These are phyloP conservation scores for Prunus armeniaca DNA, from an alignment of 306 rosid species.

Conservation along the genomic window DNA sequence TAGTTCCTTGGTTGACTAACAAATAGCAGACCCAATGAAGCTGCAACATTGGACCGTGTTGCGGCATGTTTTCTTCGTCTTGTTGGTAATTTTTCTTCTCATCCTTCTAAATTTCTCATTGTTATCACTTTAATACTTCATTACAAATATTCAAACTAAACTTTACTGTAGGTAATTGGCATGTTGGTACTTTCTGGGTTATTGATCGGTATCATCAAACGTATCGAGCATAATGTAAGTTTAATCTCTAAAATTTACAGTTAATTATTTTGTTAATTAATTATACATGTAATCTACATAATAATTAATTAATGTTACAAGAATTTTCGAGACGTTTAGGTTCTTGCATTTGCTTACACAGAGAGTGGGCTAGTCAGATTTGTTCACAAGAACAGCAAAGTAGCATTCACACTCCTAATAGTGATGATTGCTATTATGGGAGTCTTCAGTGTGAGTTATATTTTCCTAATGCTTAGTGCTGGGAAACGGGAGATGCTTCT, in stretches of 20 bases:
- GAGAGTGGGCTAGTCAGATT: slow-evolving; percentile 19
- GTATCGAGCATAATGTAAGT: slow-evolving; percentile 12
- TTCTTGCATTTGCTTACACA: slow-evolving; percentile 32
- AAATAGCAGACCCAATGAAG: background rate
- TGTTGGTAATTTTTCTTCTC: background rate
- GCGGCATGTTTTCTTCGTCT: background rate
- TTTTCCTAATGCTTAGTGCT: slow-evolving; percentile 15
- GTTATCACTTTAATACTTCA: background rate
- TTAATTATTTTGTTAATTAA: too few species aligned
- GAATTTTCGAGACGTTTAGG: slow-evolving; percentile 33
- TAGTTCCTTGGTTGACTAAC: too few species aligned
- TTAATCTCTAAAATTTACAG: background rate
- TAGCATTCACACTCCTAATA: slow-evolving; percentile 34
- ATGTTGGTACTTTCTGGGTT: slow-evolving; percentile 14
- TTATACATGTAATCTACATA: too few species aligned
- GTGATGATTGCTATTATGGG: slow-evolving; percentile 23
- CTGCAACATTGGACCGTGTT: background rate
- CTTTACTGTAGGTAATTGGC: slow-evolving; percentile 21
- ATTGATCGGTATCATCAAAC: slow-evolving; percentile 15
- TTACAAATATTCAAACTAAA: background rate
- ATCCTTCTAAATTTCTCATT: background rate
- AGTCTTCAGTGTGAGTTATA: slow-evolving; percentile 29
- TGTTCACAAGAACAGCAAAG: slow-evolving; percentile 24
- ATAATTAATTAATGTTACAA: too few species aligned
- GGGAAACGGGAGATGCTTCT: slow-evolving; percentile 51